Evolutionary conservation across 164 flowering plant genomes (phyloP).

Genomic region (Berberis vulgaris): DNA sequence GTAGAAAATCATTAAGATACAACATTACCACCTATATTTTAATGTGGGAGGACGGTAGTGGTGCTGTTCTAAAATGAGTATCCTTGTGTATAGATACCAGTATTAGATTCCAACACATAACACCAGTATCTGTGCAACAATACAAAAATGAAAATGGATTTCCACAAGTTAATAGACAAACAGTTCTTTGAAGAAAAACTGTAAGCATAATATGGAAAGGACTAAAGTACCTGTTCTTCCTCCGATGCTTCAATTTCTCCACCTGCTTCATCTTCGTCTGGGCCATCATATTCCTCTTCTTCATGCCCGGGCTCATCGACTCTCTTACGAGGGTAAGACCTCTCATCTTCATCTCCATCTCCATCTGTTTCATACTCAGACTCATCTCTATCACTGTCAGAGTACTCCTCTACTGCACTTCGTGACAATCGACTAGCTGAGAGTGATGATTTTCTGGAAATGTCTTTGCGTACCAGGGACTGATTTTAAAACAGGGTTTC

Average conservation of each 20-base stretch:
- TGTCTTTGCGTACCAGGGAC: slow-evolving; percentile 49
- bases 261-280: slow-evolving; percentile 44
- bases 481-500: background rate
- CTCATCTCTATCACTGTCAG: slow-evolving; percentile 88
- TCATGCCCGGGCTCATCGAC: slow-evolving; percentile 51
- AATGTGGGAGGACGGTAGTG: too few species aligned
- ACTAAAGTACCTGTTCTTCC: slow-evolving; percentile 47
- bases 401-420: slow-evolving; percentile 55
- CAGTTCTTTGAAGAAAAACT: too few species aligned
- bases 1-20: too few species aligned
- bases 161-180: too few species aligned
- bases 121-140: too few species aligned
- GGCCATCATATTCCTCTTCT: slow-evolving; percentile 35
- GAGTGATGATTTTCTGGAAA: slow-evolving; percentile 51
- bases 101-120: too few species aligned
- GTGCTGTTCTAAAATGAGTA: too few species aligned
- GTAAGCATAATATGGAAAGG: too few species aligned
- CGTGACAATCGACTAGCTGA: slow-evolving; percentile 45
- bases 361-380: slow-evolving; percentile 94
- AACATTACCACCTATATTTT: too few species aligned
- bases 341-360: slow-evolving; percentile 68
- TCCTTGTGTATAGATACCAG: too few species aligned
- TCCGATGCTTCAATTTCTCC: slow-evolving; percentile 44
- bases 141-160: too few species aligned
- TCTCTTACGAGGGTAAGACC: slow-evolving; percentile 42